Base-by-base conservation (phyloP, 2,329 filamentous ascomycete species). In the Aspergillus novoparasiticus region DNA sequence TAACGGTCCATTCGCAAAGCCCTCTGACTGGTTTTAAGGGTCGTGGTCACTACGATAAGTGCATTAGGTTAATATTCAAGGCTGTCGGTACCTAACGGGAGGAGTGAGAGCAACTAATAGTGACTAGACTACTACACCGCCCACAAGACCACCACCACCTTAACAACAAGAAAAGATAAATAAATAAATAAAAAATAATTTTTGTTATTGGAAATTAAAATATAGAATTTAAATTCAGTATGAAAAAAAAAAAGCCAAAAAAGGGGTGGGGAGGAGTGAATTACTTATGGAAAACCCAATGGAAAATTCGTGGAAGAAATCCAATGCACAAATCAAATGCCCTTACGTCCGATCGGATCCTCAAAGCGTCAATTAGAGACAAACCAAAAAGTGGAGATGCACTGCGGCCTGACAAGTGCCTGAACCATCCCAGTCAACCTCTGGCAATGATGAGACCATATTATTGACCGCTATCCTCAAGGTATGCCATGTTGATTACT, bases 391-490 rank as follows among this genome's bases (percentile, higher is more conserved):
- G 59, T 58, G 50, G 23, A 43, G 53, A 68, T 67, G 70, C 69
- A 72, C 64, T 61, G 69, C 70, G 70, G 70, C 70, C 70, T 72
- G 70, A 72, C 59, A 63, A 63, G 66, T 68, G 69, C 69, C 66
- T 71, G 69, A 70, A 56, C 45, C 48, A 51, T 51, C 28, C 48
- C 48, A 32, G 19, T 26, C 41, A 30, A 23, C 41, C 21, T 39
- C n/a, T 26, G 16, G 43, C 30, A 45, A 23, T 30, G 34, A 55
- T 39, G 21, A 36, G 16, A 26, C 21, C 19, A 16, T 16, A 55
- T 1, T 55, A 55, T 39, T 36, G 32, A 55, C 51, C 51, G 51
- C 51, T 55, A 55, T 55, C 19, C 32, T 11, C 48, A 32, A 32
- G 48, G 48, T 4, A 51, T 23, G 19, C 4, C 16, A 12, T 21